These are phyloP conservation scores for Urochloa ruziziensis DNA, from an alignment of 176 grass and related monocot genomes.

Conservation along the genomic window DNA sequence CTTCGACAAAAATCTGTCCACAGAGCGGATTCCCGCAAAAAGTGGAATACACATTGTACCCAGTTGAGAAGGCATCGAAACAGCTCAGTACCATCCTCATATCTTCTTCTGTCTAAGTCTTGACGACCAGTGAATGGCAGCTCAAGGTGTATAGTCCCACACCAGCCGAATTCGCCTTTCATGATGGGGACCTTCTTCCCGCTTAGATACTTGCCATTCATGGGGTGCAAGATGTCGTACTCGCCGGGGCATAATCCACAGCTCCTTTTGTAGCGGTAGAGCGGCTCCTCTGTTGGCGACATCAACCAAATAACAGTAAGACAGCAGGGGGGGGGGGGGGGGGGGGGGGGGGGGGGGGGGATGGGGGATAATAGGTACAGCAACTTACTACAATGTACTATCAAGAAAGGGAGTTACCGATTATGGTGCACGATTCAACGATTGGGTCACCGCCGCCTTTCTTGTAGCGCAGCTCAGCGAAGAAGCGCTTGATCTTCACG, in stretches of 20 bases:
- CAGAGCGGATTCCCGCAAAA: not conserved
- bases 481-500: not conserved
- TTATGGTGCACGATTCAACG: not conserved
- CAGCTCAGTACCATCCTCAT: not conserved
- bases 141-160: not conserved
- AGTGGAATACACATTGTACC: not conserved
- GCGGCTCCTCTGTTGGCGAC: not conserved
- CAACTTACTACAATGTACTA: not conserved
- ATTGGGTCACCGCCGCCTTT: no score
- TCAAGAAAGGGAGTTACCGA: no score
- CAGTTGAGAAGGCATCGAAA: not conserved
- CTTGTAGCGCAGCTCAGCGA: slow-evolving; percentile 13
- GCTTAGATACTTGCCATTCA: not conserved
- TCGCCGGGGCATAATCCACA: not conserved
- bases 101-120: not conserved
- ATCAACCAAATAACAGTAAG: not conserved
- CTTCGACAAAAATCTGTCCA: no score
- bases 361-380: not conserved
- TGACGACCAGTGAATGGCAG: not conserved
- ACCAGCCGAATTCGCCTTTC: not conserved
- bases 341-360: no score
- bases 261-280: not conserved
- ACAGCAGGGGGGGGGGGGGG: no score
- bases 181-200: not conserved
- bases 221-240: not conserved